Conservation (phyloP, 192 early-diverging fungal species). For the Thamnidium elegans region DNA sequence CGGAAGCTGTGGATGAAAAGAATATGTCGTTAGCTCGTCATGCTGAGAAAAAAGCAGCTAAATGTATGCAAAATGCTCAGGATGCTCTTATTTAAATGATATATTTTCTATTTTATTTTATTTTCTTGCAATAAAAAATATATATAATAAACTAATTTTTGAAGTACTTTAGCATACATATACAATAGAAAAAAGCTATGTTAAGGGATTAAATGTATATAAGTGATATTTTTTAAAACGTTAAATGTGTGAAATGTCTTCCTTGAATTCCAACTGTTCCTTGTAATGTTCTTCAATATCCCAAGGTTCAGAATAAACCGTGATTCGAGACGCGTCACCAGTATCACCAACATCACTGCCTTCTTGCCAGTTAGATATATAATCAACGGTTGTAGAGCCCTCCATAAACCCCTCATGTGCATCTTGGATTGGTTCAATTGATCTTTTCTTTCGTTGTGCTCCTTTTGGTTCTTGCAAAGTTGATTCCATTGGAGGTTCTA, state of each 20-base stretch:
- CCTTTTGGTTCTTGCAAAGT: not conserved
- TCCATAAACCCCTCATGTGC: not conserved
- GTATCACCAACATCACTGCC: not conserved
- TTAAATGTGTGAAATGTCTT: not conserved
- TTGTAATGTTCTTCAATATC: conserved; percentile 4
- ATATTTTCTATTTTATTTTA: too few relatives aligned
- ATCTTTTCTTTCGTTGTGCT: not conserved
- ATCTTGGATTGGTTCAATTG: not conserved
- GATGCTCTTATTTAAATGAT: not conserved
- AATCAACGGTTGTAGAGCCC: not conserved
- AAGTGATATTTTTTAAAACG: too few relatives aligned
- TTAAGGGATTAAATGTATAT: too few relatives aligned
- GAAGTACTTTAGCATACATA: too few relatives aligned
- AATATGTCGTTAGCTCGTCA: conserved; percentile 18
- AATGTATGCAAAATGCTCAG: conserved; percentile 24
- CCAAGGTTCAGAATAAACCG: not conserved
- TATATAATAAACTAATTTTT: not conserved
- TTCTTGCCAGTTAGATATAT: not conserved
- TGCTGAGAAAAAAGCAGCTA: conserved; percentile 28
- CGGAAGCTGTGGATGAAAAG: conserved; percentile 28
- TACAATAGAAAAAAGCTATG: too few relatives aligned
- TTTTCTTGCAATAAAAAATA: not conserved
- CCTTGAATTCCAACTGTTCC: not conserved
- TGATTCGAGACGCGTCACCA: not conserved
- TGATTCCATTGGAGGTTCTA: not conserved